phyloP scores from a whole-genome alignment of 129 eudicot species.

The Centrapalus pauciflorus region DNA sequence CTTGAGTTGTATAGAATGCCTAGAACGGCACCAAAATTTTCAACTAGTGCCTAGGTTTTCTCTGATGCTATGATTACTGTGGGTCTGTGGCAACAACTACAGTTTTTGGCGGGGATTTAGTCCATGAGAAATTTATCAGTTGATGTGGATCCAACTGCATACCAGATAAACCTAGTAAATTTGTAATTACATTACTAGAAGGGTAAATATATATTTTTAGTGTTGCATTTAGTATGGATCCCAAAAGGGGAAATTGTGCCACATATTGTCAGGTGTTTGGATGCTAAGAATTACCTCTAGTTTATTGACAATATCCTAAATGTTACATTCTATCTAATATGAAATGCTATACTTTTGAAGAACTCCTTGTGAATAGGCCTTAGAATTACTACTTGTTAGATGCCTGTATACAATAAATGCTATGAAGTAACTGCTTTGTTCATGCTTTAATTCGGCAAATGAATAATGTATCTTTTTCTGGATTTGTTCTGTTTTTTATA shows the following conservation, averaged over 20 bases:
- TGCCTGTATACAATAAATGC: background rate
- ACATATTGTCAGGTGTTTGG: background rate
- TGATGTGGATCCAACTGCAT: too few species aligned
- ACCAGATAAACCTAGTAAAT: too few species aligned
- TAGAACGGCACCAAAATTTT: too few species aligned
- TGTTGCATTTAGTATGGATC: too few species aligned
- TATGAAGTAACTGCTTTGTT: background rate
- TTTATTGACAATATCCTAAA: background rate
- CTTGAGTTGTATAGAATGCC: too few species aligned
- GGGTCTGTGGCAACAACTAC: too few species aligned
- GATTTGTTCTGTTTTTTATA: conserved; percentile 1
- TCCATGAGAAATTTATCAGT: too few species aligned
- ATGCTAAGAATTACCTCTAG: background rate
- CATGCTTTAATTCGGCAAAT: background rate
- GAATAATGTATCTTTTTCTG: conserved; percentile 1
- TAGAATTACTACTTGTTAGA: background rate
- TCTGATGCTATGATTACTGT: too few species aligned
- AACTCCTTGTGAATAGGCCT: background rate
- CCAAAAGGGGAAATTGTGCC: background rate
- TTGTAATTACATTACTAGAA: too few species aligned
- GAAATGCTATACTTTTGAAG: background rate
- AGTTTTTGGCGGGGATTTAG: too few species aligned
- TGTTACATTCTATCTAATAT: background rate
- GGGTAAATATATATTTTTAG: too few species aligned
- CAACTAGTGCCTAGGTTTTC: too few species aligned